Evolutionary conservation across 192 early-diverging fungal species (phyloP).

Genomic region (Coemansia sp.): DNA sequence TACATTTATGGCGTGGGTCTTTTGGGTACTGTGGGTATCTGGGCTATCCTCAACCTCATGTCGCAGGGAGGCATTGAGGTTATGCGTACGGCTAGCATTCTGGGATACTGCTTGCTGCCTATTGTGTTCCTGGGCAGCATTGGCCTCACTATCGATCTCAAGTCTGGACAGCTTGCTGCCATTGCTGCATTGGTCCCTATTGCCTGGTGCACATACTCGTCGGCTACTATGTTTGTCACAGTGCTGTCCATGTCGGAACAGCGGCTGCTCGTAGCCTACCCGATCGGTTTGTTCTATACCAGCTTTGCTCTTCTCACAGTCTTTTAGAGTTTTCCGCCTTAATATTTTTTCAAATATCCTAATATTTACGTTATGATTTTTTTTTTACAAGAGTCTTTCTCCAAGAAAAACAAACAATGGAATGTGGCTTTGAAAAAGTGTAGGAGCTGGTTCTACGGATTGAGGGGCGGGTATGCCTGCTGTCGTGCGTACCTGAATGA

Average conservation of each 20-base stretch:
- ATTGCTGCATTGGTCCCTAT: slow-evolving; percentile 71
- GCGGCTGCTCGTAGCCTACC: slow-evolving; percentile 92
- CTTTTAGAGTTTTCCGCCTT: slow-evolving; percentile 60
- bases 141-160: slow-evolving; percentile 69
- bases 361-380: background rate
- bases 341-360: background rate
- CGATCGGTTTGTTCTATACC: slow-evolving; percentile 87
- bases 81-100: slow-evolving; percentile 86
- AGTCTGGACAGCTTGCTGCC: slow-evolving; percentile 62
- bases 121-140: slow-evolving; percentile 88
- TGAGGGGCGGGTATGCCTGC: slow-evolving; percentile 21
- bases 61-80: slow-evolving; percentile 83
- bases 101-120: slow-evolving; percentile 96
- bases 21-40: slow-evolving; percentile 83
- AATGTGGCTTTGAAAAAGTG: background rate
- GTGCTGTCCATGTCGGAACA: slow-evolving; percentile 91
- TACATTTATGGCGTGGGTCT: slow-evolving; percentile 96
- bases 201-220: slow-evolving; percentile 93
- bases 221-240: slow-evolving; percentile 92
- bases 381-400: background rate
- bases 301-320: slow-evolving; percentile 93
- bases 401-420: background rate
- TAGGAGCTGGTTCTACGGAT: slow-evolving; percentile 13
- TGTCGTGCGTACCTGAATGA: slow-evolving; percentile 32
- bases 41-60: slow-evolving; percentile 94